These are phyloP conservation scores for Cladophialophora psammophila DNA, from an alignment of 2,329 filamentous ascomycete genomes.

Conservation along the genomic window DNA sequence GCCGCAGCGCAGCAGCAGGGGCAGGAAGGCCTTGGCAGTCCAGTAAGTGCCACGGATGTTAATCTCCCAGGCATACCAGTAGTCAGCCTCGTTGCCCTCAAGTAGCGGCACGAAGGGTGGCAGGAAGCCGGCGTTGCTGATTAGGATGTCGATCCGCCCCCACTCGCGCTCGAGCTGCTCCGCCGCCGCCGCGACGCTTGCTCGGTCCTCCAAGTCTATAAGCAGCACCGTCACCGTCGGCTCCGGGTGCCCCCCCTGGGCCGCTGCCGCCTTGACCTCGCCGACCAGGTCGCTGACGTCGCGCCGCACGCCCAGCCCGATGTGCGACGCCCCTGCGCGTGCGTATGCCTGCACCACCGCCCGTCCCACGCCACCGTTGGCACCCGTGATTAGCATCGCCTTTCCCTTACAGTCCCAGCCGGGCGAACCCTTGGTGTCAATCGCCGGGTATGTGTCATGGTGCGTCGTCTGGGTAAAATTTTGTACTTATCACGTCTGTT, in stretches of 20 bases:
- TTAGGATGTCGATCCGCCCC: conserved; percentile 45
- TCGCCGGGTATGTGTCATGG: conserved; percentile 62
- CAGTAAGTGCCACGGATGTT: conserved; percentile 38
- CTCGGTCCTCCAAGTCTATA: conserved; percentile 43
- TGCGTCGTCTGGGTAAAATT: conserved; percentile 40
- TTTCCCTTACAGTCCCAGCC: conserved; percentile 45
- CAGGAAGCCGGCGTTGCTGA: conserved; percentile 46
- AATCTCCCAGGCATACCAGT: conserved; percentile 36
- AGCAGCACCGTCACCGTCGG: conserved; percentile 44
- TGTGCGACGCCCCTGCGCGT: conserved; percentile 47
- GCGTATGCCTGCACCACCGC: conserved; percentile 45
- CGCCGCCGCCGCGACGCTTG: conserved; percentile 43
- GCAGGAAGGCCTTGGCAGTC: conserved; percentile 40
- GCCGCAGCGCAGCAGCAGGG: conserved; percentile 43
- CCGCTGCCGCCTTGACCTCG: conserved; percentile 42
- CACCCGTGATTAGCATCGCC: conserved; percentile 48
- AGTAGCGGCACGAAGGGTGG: conserved; percentile 24
- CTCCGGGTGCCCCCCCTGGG: conserved; percentile 39
- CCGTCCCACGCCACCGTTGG: conserved; percentile 46
- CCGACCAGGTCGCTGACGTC: conserved; percentile 31
- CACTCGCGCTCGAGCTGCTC: conserved; percentile 41
- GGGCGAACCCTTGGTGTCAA: conserved; percentile 47
- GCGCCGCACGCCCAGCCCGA: conserved; percentile 45
- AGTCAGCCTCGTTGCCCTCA: conserved; percentile 33
- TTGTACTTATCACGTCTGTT: conserved; percentile 21